These are phyloP conservation scores for Gynandropsis gynandra DNA, from an alignment of 345 rosid species.

Conservation along the genomic window DNA sequence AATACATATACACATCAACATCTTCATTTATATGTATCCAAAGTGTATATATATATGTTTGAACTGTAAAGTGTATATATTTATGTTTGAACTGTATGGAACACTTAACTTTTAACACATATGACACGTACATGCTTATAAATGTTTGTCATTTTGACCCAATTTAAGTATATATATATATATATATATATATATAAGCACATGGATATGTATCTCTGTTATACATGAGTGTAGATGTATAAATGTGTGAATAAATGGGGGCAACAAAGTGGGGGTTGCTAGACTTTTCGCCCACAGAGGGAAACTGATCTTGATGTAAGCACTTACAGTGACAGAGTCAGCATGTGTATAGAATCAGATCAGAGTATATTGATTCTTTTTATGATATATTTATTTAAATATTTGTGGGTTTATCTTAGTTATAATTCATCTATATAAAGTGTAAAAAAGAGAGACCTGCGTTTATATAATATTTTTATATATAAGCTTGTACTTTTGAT, in stretches of 20 bases:
- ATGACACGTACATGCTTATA: no score
- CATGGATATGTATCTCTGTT: no score
- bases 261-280: slow-evolving; percentile 20
- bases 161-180: neutral
- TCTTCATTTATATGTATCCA: no score
- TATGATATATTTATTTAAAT: slow-evolving; percentile 12
- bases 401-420: neutral
- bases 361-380: slow-evolving; percentile 26
- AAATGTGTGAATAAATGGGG: slow-evolving; percentile 5
- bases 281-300: slow-evolving; percentile 24
- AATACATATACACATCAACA: no score
- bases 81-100: no score
- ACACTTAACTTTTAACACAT: no score
- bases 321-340: slow-evolving; percentile 29
- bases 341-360: slow-evolving; percentile 26
- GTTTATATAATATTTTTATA: slow-evolving; percentile 9
- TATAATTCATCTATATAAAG: neutral
- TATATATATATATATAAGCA: slow-evolving; percentile 1
- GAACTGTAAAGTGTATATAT: no score
- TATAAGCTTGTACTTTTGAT: slow-evolving; percentile 11
- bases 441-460: neutral
- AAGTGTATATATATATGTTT: no score
- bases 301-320: slow-evolving; percentile 21
- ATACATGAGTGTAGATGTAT: neutral
- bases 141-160: no score